phyloP scores from a whole-genome alignment of 75 land plant genomes.

The Selaginella tamariscina region DNA sequence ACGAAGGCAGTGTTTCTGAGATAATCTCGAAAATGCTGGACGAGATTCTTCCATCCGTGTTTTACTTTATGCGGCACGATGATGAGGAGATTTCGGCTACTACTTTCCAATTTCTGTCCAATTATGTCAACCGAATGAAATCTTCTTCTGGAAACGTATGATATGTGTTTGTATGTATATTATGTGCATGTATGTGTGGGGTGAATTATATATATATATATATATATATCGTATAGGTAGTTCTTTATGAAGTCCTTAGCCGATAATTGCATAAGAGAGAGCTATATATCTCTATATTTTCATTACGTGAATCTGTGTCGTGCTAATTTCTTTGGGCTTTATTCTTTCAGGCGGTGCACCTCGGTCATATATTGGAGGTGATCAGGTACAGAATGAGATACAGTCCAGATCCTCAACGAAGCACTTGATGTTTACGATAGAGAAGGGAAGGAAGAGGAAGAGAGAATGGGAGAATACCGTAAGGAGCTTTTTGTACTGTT shows the following conservation, averaged over 20 bases:
- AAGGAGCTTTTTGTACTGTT: slow-evolving; percentile 66
- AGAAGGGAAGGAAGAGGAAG: slow-evolving; percentile 86
- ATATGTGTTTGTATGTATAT: too few species aligned
- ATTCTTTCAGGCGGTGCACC: slow-evolving; percentile 43
- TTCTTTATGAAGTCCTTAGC: too few species aligned
- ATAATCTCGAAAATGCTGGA: slow-evolving; percentile 48
- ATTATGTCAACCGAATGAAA: slow-evolving; percentile 67
- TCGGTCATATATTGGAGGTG: slow-evolving; percentile 64
- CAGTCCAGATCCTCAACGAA: slow-evolving; percentile 46
- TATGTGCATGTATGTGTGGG: too few species aligned
- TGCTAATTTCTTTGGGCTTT: too few species aligned
- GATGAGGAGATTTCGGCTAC: slow-evolving; percentile 53
- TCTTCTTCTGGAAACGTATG: slow-evolving; percentile 43
- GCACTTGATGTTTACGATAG: slow-evolving; percentile 65
- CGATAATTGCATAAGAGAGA: too few species aligned
- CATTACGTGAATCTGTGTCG: too few species aligned
- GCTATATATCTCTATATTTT: too few species aligned
- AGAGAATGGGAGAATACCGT: slow-evolving; percentile 66
- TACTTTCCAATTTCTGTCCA: slow-evolving; percentile 60
- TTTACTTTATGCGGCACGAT: slow-evolving; percentile 63
- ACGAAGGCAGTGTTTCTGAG: too few species aligned
- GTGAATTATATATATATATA: too few species aligned
- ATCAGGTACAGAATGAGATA: slow-evolving; percentile 45
- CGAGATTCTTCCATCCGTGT: slow-evolving; percentile 81
- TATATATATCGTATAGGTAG: too few species aligned